Conservation (phyloP, 2,329 filamentous ascomycete genomes). For the Hypocreales sp. region DNA sequence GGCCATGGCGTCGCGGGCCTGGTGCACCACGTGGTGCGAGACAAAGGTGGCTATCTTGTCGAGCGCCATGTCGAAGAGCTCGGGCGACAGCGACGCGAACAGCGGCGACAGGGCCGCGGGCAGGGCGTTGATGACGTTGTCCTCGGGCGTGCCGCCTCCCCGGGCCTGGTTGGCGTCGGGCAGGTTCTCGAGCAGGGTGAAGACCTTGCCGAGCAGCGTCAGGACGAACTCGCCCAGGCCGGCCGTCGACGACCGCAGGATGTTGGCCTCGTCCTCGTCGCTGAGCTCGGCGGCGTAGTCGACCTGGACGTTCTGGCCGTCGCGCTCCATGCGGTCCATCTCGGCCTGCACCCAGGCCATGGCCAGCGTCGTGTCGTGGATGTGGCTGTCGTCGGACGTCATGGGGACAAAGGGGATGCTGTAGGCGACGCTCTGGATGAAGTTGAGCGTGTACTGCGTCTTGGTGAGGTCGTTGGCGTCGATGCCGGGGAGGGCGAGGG, state of each 20-base stretch:
- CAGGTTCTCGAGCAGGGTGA: slow-evolving; percentile 87
- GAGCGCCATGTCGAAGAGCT: slow-evolving; percentile 81
- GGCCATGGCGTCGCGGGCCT: slow-evolving; percentile 93
- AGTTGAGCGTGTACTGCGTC: slow-evolving; percentile 84
- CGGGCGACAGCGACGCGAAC: slow-evolving; percentile 78
- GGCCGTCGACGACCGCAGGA: slow-evolving; percentile 85
- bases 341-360: slow-evolving; percentile 90
- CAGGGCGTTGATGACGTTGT: slow-evolving; percentile 90
- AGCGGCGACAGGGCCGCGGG: slow-evolving; percentile 84
- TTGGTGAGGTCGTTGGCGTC: slow-evolving; percentile 97
- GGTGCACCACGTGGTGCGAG: slow-evolving; percentile 86
- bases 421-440: slow-evolving; percentile 91
- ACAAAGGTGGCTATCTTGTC: slow-evolving; percentile 90
- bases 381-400: slow-evolving; percentile 37
- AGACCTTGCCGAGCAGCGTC: slow-evolving; percentile 83
- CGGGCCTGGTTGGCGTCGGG: slow-evolving; percentile 80
- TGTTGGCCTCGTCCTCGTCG: slow-evolving; percentile 74
- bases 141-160: slow-evolving; percentile 84
- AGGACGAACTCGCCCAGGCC: slow-evolving; percentile 87
- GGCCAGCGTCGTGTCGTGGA: slow-evolving; percentile 62
- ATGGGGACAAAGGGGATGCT: slow-evolving; percentile 86
- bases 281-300: slow-evolving; percentile 71
- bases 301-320: slow-evolving; percentile 71
- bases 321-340: slow-evolving; percentile 83
- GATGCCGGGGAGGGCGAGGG: slow-evolving; percentile 82